Base-by-base conservation (phyloP, 192 early-diverging fungal species). In the Spinellus fusiger region DNA sequence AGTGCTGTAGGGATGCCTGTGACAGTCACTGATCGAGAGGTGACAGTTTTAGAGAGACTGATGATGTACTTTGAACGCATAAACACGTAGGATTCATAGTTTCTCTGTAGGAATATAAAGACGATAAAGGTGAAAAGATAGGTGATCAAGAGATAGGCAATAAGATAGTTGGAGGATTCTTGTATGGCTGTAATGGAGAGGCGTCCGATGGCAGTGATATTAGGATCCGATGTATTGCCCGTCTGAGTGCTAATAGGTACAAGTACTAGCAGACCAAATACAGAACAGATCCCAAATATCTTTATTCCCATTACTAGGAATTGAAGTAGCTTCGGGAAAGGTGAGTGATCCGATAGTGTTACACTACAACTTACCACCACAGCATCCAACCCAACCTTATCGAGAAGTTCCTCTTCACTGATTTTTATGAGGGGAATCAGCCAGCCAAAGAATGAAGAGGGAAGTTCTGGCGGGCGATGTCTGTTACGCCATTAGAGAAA, bases 361-460 rank as follows among this genome's bases (percentile, higher is more conserved):
- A 25, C 34, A 18, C 32, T 22, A 27, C 16, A 38, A 31, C 37
- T 58, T 78, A 81, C 82, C 74, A 84, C 68, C 10, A 73, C 77
- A 58, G 82, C 82, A 65, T 84, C 82, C 46, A 84, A 66, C 28
- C 82, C 82, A 5, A 84, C 80, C 40, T 71, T 73, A n/a, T 81
- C 71, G 9, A 84, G 49, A 8, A 84, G 46, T 4, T 72, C 73
- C 0, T 62, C 52, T 35, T 81, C 66, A 16, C 57, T 29, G 10
- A 80, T 75, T 16, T 49, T 31, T 0, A 81, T 1, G 22, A 84
- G 59, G 13, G 78, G 74, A 3, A 66, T 59, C 32, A 84, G 68
- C 82, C 82, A 84, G 27, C 78, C 82, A 54, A 84, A 78, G 49
- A 80, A 75, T 22, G 65, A 58, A 20, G 54, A 27, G 0, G 76